These are phyloP conservation scores for Alternaria ethzedia DNA, from an alignment of 2,329 filamentous ascomycete species.

Conservation along the genomic window DNA sequence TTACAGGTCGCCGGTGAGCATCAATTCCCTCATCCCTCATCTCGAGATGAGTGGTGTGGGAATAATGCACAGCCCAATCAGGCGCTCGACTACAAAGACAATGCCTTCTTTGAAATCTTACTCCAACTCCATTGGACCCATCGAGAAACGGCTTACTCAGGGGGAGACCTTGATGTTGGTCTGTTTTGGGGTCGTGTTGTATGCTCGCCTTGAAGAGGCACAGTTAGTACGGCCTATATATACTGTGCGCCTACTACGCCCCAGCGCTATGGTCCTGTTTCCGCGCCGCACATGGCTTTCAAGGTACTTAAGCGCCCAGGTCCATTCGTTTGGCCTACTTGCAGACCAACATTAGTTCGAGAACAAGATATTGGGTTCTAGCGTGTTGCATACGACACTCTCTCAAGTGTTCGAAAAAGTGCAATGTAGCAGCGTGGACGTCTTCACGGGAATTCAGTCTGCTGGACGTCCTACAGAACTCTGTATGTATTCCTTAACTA, in stretches of 20 bases:
- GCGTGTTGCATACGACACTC: neutral
- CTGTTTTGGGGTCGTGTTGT: neutral
- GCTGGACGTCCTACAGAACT: neutral
- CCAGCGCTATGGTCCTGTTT: neutral
- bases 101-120: conserved; percentile 5
- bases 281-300: conserved; percentile 7
- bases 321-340: neutral
- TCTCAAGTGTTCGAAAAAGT: neutral
- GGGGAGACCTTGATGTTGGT: neutral
- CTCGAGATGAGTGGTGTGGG: neutral
- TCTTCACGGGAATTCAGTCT: neutral
- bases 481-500: neutral
- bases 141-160: neutral
- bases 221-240: neutral
- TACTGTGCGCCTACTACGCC: conserved; percentile 3
- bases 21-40: neutral
- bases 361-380: neutral
- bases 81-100: conserved; percentile 1
- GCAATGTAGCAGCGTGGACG: neutral
- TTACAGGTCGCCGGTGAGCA: conserved; percentile 7
- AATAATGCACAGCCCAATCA: conserved; percentile 16
- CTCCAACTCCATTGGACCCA: neutral
- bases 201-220: neutral
- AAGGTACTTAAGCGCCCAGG: conserved; percentile 6
- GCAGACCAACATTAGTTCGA: neutral